These are phyloP conservation scores for Oryza punctata DNA, from an alignment of 176 grass and related monocot species.

Conservation along the genomic window DNA sequence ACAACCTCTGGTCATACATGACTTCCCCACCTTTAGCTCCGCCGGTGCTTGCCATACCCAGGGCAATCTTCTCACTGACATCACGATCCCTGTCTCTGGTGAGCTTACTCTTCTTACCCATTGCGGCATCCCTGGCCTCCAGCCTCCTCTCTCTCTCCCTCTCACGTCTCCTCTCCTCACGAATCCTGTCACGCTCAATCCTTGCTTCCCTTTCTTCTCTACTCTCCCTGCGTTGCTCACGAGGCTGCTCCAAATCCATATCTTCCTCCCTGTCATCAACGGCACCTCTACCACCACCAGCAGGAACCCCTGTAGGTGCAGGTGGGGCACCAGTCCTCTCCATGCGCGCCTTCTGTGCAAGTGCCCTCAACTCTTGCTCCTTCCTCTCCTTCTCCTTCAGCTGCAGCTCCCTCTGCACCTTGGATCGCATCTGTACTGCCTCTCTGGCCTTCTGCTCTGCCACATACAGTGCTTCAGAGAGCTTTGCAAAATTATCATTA, in stretches of 20 bases:
- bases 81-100: constrained; percentile 93
- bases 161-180: constrained; percentile 81
- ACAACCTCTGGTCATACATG: constrained; percentile 97
- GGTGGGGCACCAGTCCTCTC: constrained; percentile 89
- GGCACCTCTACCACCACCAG: constrained; percentile 32
- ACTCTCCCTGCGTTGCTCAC: constrained; percentile 70
- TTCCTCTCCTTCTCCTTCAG: constrained; percentile 96
- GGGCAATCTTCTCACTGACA: constrained; percentile 90
- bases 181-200: constrained; percentile 87
- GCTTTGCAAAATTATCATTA: constrained; percentile 96
- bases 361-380: constrained; percentile 88
- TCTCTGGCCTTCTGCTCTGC: constrained; percentile 98
- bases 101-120: constrained; percentile 90
- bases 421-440: constrained; percentile 91
- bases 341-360: constrained; percentile 89
- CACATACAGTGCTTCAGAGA: constrained; percentile 91
- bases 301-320: constrained; percentile 38
- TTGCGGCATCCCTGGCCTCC: constrained; percentile 78
- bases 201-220: constrained; percentile 85
- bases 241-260: constrained; percentile 55
- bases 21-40: constrained; percentile 72
- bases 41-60: constrained; percentile 84
- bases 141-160: constrained; percentile 92
- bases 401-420: constrained; percentile 87
- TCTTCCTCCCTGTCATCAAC: constrained; percentile 60